phyloP scores from a whole-genome alignment of 2,329 filamentous ascomycete genomes.

The Venturia oleaginea region DNA sequence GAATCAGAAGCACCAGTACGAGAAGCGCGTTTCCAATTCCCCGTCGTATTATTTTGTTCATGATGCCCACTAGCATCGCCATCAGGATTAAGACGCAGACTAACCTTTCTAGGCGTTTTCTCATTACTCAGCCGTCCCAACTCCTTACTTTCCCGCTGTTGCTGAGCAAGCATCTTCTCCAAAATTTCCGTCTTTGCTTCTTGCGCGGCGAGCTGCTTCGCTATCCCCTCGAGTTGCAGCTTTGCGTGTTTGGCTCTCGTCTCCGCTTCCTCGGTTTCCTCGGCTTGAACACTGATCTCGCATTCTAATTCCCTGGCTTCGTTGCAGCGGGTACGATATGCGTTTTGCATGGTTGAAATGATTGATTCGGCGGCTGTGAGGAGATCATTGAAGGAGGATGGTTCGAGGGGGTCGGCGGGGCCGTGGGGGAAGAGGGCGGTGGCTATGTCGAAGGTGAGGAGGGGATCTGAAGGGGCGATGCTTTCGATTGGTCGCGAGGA shows the following conservation, averaged over 20 bases:
- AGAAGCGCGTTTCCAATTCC: background rate
- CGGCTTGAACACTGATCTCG: constrained; percentile 48
- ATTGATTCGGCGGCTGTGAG: constrained; percentile 47
- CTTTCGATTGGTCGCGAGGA: background rate
- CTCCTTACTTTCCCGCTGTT: background rate
- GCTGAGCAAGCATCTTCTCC: constrained; percentile 1
- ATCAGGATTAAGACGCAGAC: background rate
- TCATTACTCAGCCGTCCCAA: background rate
- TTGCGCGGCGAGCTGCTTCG: constrained; percentile 21
- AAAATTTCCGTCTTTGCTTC: background rate
- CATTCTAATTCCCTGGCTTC: constrained; percentile 42
- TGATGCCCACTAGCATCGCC: background rate
- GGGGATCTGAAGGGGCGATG: constrained; percentile 36
- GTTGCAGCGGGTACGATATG: constrained; percentile 39
- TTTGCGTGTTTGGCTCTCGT: constrained; percentile 50
- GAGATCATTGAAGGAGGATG: constrained; percentile 48
- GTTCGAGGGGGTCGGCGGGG: constrained; percentile 38
- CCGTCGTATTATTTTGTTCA: background rate
- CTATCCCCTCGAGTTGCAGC: constrained; percentile 52
- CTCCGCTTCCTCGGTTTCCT: constrained; percentile 52
- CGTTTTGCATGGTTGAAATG: constrained; percentile 45
- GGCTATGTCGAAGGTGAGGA: constrained; percentile 46
- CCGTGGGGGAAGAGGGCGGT: constrained; percentile 46
- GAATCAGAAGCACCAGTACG: constrained; percentile 8
- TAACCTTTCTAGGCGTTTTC: background rate